Conservation (phyloP, 1,139 yeast genomes). For the Casaregolazyma suthepensis region DNA sequence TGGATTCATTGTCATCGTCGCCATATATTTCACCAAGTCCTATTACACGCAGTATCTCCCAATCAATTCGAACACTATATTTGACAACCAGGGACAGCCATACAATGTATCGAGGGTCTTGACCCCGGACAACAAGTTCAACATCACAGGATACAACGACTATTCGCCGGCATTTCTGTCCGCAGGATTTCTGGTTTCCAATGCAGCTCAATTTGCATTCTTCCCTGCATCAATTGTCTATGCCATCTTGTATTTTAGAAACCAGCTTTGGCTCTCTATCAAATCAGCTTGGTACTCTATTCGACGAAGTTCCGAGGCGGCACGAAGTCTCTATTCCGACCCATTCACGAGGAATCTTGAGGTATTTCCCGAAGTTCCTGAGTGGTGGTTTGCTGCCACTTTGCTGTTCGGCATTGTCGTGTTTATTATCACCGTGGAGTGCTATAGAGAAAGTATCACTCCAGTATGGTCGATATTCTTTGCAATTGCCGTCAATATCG, state of each 20-base stretch:
- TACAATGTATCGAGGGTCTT: slow-evolving; percentile 41
- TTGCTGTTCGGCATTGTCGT: slow-evolving; percentile 40
- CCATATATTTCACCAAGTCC: slow-evolving; percentile 47
- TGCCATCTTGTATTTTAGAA: slow-evolving; percentile 37
- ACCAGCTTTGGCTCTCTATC: slow-evolving; percentile 11
- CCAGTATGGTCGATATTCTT: slow-evolving; percentile 56
- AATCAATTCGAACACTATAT: slow-evolving; percentile 44
- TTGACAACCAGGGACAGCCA: slow-evolving; percentile 42
- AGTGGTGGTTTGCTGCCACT: slow-evolving; percentile 51
- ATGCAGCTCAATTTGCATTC: slow-evolving; percentile 25
- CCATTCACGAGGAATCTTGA: slow-evolving; percentile 52
- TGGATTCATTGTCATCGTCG: slow-evolving; percentile 39
- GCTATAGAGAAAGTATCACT: slow-evolving; percentile 41
- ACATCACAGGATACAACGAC: slow-evolving; percentile 27
- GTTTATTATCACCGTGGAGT: slow-evolving; percentile 39
- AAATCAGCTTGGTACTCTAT: slow-evolving; percentile 15
- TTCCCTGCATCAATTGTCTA: slow-evolving; percentile 41
- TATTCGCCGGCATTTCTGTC: slow-evolving; percentile 44
- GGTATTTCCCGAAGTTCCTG: slow-evolving; percentile 55
- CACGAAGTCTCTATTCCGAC: slow-evolving; percentile 36
- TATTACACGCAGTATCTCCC: slow-evolving; percentile 50
- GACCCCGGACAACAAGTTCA: slow-evolving; percentile 30
- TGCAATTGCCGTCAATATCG: slow-evolving; percentile 47
- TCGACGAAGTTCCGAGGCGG: slow-evolving; percentile 13
- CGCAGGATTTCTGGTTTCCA: slow-evolving; percentile 35